Base-by-base conservation (phyloP, 1,284 basidiomycete species). In the Erythrobasidium hasegawianum region DNA sequence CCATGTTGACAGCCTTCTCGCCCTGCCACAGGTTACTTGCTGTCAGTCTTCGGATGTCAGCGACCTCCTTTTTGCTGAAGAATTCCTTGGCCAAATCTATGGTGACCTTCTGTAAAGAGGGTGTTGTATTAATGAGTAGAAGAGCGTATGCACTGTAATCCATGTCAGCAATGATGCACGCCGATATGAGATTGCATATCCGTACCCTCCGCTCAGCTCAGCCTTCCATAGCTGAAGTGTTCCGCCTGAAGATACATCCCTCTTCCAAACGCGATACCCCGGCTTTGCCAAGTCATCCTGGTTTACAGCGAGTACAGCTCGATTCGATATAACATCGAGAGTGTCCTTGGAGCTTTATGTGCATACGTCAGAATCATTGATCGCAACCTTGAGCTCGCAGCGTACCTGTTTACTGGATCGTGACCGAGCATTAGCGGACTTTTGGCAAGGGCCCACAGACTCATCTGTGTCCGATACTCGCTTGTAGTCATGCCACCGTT, bases 361-460 rank as follows among this genome's bases (percentile, higher is more conserved):
- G n/a, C n/a, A n/a, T n/a, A n/a, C n/a, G n/a, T n/a, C n/a, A n/a
- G n/a, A n/a, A n/a, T n/a, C n/a, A n/a, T n/a, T n/a, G n/a, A n/a
- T n/a, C n/a, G n/a, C n/a, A n/a, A n/a, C n/a, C n/a, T n/a, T n/a
- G n/a, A n/a, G n/a, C n/a, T n/a, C n/a, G n/a, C n/a, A n/a, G n/a
- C 27, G 16, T 49, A 60, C 64, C 73, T 74, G 24, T 55, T 66
- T 14, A 70, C 62, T 1, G 76, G 59, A 58, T 76, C 74, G 39
- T 74, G 74, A 16, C 74, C 75, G 22, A 77, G 68, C 50, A 76
- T 75, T 26, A 77, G 64, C 1, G 76, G 72, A 2, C 65, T 69
- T 68, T 77, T 77, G 45, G 72, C 57, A 54, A 74, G 62, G 7
- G 75, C 70, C 75, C 76, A 76, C 52, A 72, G 70, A 5, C 71